Conservation (phyloP, 2,329 filamentous ascomycete genomes). For the Penicillium thymicola region DNA sequence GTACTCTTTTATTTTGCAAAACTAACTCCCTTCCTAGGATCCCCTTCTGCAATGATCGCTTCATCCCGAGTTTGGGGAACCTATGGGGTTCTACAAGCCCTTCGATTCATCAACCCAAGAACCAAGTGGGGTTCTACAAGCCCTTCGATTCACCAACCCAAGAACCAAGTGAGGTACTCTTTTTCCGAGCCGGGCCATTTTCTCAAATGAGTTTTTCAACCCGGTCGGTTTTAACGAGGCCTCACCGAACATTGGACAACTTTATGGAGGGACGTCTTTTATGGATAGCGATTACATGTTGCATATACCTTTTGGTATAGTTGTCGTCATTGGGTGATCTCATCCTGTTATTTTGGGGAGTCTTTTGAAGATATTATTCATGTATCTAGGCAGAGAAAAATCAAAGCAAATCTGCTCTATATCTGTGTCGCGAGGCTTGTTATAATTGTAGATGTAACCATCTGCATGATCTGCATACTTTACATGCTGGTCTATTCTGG, state of each 20-base stretch:
- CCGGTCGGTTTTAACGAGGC: constrained; percentile 10
- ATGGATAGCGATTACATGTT: constrained; percentile 5
- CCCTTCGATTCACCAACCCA: not conserved
- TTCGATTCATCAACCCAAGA: not conserved
- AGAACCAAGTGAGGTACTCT: constrained; percentile 6
- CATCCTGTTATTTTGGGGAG: not conserved
- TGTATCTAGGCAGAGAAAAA: constrained; percentile 1
- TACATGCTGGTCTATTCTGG: not conserved
- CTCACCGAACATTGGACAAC: not conserved
- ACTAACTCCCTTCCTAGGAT: constrained; percentile 41
- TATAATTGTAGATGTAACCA: not conserved
- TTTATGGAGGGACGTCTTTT: constrained; percentile 5
- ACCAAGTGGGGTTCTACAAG: not conserved
- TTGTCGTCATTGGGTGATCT: not conserved
- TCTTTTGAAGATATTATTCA: not conserved
- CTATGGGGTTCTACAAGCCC: not conserved
- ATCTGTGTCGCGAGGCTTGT: not conserved
- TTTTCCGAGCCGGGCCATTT: constrained; percentile 3
- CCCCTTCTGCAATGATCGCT: constrained; percentile 50
- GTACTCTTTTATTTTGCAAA: not conserved
- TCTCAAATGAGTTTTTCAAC: constrained; percentile 5
- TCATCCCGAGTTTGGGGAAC: constrained; percentile 2
- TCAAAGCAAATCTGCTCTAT: not conserved
- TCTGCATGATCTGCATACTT: not conserved
- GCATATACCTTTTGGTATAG: constrained; percentile 7